Conservation (phyloP, 2,329 filamentous ascomycete genomes). For the Emergomyces orientalis region DNA sequence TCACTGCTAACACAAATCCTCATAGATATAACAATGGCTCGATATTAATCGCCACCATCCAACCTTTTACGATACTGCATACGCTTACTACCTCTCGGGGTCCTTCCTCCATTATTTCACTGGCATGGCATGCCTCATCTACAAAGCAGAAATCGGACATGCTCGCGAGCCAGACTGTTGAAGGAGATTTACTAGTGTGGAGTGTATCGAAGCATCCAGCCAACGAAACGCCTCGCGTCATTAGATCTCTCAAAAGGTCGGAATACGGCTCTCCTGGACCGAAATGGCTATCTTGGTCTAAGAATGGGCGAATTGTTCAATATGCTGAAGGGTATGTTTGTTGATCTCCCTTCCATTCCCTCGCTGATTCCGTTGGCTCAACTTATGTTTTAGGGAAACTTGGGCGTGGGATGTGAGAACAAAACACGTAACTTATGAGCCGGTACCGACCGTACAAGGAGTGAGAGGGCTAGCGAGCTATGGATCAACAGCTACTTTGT, state of each 20-base stretch:
- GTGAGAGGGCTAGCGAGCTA: constrained; percentile 78
- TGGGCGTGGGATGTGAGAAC: constrained; percentile 95
- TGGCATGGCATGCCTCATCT: constrained; percentile 95
- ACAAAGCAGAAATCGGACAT: constrained; percentile 96
- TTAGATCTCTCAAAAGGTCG: constrained; percentile 71
- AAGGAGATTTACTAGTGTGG: constrained; percentile 92
- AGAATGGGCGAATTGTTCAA: constrained; percentile 92
- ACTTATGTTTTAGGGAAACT: constrained; percentile 56
- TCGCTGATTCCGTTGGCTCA: not conserved
- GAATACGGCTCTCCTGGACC: constrained; percentile 65
- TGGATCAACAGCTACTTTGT: constrained; percentile 81
- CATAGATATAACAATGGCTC: constrained; percentile 87
- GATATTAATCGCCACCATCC: constrained; percentile 76
- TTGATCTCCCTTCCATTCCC: constrained; percentile 3
- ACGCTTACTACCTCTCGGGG: constrained; percentile 75
- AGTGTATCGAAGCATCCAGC: constrained; percentile 76
- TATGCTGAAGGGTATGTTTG: constrained; percentile 72
- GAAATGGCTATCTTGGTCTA: constrained; percentile 98
- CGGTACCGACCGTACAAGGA: constrained; percentile 73
- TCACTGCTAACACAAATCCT: constrained; percentile 9
- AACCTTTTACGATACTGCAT: constrained; percentile 91
- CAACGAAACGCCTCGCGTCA: constrained; percentile 72
- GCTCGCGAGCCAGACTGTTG: constrained; percentile 83
- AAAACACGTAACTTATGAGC: constrained; percentile 89
- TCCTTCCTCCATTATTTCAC: constrained; percentile 75